phyloP scores from a whole-genome alignment of 2,329 filamentous ascomycete species.

The Ascochyta rabiei region DNA sequence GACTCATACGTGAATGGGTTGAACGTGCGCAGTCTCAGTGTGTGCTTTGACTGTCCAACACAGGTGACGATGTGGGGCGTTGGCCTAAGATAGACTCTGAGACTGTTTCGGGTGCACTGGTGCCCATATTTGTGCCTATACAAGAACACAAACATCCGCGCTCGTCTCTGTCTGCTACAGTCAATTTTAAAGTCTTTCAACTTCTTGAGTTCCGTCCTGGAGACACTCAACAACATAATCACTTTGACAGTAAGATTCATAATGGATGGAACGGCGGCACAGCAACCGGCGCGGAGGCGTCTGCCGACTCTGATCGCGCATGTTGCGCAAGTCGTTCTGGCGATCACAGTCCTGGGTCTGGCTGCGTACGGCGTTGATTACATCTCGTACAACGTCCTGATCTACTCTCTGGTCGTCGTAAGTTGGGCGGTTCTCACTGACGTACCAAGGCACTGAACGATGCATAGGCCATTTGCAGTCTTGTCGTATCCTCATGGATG shows the following conservation, averaged over 20 bases:
- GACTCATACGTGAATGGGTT: slow-evolving; percentile 6
- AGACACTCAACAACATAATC: slow-evolving; percentile 5
- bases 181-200: neutral
- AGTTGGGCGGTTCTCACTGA: neutral
- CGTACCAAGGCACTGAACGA: neutral
- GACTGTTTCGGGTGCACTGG: slow-evolving; percentile 13
- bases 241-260: slow-evolving; percentile 8
- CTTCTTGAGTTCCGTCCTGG: neutral
- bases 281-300: slow-evolving; percentile 2
- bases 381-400: slow-evolving; percentile 51
- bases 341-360: slow-evolving; percentile 56
- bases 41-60: slow-evolving; percentile 12
- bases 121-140: slow-evolving; percentile 7
- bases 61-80: slow-evolving; percentile 14
- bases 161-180: slow-evolving; percentile 9
- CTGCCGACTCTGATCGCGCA: slow-evolving; percentile 28
- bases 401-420: slow-evolving; percentile 25
- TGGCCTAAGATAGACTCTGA: slow-evolving; percentile 9
- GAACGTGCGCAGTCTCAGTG: slow-evolving; percentile 10
- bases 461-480: slow-evolving; percentile 51
- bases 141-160: slow-evolving; percentile 11
- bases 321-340: slow-evolving; percentile 46
- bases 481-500: slow-evolving; percentile 46
- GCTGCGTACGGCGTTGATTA: slow-evolving; percentile 53
- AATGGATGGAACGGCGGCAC: slow-evolving; percentile 5